Percentiles rank a stretch among this genome's conserved stretches.
Evolutionary conservation across 306 rosid species (phyloP).

Genomic region (Herpetospermum pedunculosum): DNA sequence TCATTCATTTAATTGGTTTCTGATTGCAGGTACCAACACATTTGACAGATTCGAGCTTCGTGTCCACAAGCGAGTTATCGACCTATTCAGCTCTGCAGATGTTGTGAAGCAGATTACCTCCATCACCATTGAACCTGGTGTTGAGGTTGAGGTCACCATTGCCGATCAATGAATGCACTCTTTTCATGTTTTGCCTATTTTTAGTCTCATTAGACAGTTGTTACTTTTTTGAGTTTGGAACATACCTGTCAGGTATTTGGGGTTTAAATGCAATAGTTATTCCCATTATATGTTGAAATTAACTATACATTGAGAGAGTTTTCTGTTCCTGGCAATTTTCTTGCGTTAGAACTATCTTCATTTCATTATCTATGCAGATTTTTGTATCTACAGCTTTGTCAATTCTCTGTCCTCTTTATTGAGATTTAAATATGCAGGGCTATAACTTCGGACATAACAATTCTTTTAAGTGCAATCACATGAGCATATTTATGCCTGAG

Average conservation of each 20-base stretch:
- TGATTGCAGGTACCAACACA: slow-evolving; percentile 67
- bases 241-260: not conserved
- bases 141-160: slow-evolving; percentile 85
- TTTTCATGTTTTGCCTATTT: not conserved
- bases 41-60: slow-evolving; percentile 86
- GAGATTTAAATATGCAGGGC: not conserved
- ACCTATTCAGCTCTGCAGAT: slow-evolving; percentile 84
- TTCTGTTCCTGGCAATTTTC: not conserved
- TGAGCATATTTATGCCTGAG: too few species aligned
- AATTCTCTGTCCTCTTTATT: not conserved
- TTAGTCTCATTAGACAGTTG: not conserved
- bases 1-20: not conserved
- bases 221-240: not conserved
- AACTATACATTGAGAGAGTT: not conserved
- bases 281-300: not conserved
- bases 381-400: not conserved
- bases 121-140: slow-evolving; percentile 91
- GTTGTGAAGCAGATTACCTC: slow-evolving; percentile 95
- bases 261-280: not conserved
- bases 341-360: not conserved
- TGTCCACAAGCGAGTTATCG: slow-evolving; percentile 86
- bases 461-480: not conserved
- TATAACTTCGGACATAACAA: not conserved
- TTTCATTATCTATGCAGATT: not conserved
- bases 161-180: slow-evolving; percentile 32